Evolutionary conservation across 805 yeast species (phyloP), one percentile per base, ranked within the genome.

Genomic region (Lipomyces japonicus): DNA sequence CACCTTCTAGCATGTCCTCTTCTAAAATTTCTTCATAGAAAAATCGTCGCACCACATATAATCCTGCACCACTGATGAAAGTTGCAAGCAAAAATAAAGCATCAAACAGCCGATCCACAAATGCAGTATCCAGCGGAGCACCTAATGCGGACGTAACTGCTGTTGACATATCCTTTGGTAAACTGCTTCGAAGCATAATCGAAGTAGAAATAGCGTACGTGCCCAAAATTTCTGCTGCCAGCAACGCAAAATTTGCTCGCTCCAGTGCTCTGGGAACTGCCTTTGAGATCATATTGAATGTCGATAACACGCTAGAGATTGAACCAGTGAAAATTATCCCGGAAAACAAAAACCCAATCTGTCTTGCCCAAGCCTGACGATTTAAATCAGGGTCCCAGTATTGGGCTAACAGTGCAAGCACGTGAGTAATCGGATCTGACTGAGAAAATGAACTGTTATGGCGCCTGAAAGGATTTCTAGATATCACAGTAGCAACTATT

Each of bases 121-220:
- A 58, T 4, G 55, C 42, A 7, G 68, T 65, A 32, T 68, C 68
- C 28, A 71, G 54, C 6, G 73, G 74, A 16, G 73, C 67, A 4
- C 71, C 72, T 28, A 71, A 60, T 3, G 74, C 74, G 2, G 63
- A 47, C n/a, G 68, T 64, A 24, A 71, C 68, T 6, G 74, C 71
- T 2, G 68, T 62, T 2, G 72, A 65, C 70, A 70, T 66, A 23
- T 61, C 62, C 22, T 61, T 50, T 12, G 75, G 75, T 38, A 71
- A 50, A 50, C 68, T 72, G 51, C 70, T 63, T 4, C 75, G 65
- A 46, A 71, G 62, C 48, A 71, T 55, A 5, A 72, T 62, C 14
- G 74, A 69, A 7, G 73, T 66, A n/a, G 73, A 63, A 23, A 71
- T 58, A 25, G 68, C 68, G 47, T 71, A 71, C 5, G 69, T 67